A percentile compares a stretch with the other conserved stretches of the same genome.
Conservation (phyloP, 1,284 basidiomycete species). For the Entoloma clypeatum region DNA sequence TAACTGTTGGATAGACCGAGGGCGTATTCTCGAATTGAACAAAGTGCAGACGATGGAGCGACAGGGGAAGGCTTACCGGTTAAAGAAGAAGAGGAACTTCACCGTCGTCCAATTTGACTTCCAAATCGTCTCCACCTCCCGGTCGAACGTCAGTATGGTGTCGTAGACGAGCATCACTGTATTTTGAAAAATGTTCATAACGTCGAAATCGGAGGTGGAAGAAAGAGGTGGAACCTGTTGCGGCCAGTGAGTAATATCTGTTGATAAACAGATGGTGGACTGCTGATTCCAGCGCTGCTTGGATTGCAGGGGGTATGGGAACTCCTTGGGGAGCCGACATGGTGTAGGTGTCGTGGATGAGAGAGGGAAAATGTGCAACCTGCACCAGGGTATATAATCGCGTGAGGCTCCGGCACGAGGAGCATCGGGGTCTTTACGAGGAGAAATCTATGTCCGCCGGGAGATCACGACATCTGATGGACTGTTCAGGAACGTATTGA, state of each 20-base stretch:
- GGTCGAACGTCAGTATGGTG: slow-evolving; percentile 19
- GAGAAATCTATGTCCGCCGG: too few species aligned
- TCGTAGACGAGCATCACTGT: slow-evolving; percentile 20
- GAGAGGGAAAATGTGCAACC: too few species aligned
- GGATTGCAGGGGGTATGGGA: slow-evolving; percentile 7
- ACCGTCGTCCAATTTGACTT: slow-evolving; percentile 18
- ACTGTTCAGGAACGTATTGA: too few species aligned
- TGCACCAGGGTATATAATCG: too few species aligned
- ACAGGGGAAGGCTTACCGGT: slow-evolving; percentile 7
- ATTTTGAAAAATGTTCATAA: not conserved
- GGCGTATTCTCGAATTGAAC: too few species aligned
- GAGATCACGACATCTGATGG: too few species aligned
- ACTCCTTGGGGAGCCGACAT: slow-evolving; percentile 8
- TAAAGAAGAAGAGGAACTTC: slow-evolving; percentile 22
- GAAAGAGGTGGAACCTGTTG: slow-evolving; percentile 7
- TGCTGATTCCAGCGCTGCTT: slow-evolving; percentile 7
- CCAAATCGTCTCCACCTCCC: slow-evolving; percentile 24
- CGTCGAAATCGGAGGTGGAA: not conserved
- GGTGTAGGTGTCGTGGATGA: too few species aligned
- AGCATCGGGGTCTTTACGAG: too few species aligned
- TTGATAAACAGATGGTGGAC: slow-evolving; percentile 12
- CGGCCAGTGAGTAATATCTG: slow-evolving; percentile 14
- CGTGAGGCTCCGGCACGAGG: too few species aligned
- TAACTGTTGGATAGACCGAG: too few species aligned
- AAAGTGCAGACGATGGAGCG: not conserved